Base-by-base conservation (phyloP, 805 yeast species). In the Wickerhamiella sergipiensis region DNA sequence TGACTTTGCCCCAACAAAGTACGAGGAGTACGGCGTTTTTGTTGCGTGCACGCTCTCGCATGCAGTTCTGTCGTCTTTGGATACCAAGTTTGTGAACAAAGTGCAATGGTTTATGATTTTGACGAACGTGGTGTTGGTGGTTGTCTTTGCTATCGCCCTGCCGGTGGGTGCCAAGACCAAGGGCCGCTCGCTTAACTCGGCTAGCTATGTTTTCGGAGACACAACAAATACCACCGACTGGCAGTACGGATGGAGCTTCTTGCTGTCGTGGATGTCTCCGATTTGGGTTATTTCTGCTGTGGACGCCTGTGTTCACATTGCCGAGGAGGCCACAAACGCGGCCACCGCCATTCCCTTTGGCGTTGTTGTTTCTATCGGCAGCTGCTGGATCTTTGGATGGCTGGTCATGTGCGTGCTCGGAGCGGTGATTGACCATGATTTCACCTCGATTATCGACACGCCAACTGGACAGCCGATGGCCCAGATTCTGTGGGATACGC, bases 261-360 rank as follows among this genome's bases (percentile, higher is more conserved):
- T 80, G 52, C 70, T 78, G 71, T 68, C 77, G 19, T 61, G 61
- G 59, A 58, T 60, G 48, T 48, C 64, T n/a, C 52, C 59, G 42
- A 59, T 61, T 52, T 61, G 65, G 64, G 76, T 80, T 40, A 78
- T 80, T 82, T 71, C 79, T 47, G 84, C 85, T 15, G 80, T 77
- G 58, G 86, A 81, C 60, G 75, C 81, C 18, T 81, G 84, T 0
- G 79, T 79, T 70, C 85, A 81, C 60, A 66, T 81, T 54, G 73
- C 83, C 8, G 87, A 80, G 64, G 86, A 81, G 59, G 76, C 82
- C 57, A 67, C 79, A 46, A 79, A 80, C 60, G 84, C 85, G 3
- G 68, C 76, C 36, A 65, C 69, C 12, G 83, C 82, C 4, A 78
- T 81, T 7, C 86, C 87, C 17, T 71, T 73, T 53, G 84, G 84